Evolutionary conservation across 2,329 filamentous ascomycete species (phyloP).

Genomic region (Colletotrichum falcatum): DNA sequence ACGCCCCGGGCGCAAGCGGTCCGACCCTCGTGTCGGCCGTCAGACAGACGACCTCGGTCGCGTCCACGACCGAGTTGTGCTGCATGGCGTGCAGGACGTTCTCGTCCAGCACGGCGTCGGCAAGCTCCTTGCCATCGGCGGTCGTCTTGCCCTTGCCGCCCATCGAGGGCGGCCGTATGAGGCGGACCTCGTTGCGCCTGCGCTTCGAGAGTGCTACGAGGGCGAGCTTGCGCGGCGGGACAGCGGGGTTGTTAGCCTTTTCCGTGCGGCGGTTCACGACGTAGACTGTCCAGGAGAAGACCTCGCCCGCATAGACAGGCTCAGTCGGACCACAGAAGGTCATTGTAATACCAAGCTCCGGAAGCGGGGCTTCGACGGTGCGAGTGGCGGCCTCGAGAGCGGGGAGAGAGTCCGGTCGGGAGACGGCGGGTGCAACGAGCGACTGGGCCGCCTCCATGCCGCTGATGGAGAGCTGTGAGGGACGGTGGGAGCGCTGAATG

Average conservation of each 20-base stretch:
- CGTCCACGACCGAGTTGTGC: slow-evolving; percentile 71
- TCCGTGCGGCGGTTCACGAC: slow-evolving; percentile 77
- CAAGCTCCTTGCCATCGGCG: slow-evolving; percentile 54
- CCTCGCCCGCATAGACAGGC: slow-evolving; percentile 70
- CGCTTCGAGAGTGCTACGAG: slow-evolving; percentile 76
- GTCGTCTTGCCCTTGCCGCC: slow-evolving; percentile 49
- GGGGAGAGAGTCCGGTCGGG: slow-evolving; percentile 70
- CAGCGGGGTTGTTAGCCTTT: slow-evolving; percentile 48
- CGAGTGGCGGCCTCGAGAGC: slow-evolving; percentile 66
- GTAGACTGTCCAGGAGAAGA: slow-evolving; percentile 80
- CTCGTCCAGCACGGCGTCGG: slow-evolving; percentile 78
- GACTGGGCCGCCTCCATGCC: slow-evolving; percentile 64
- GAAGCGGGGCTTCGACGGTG: slow-evolving; percentile 59
- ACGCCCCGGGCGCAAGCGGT: slow-evolving; percentile 77
- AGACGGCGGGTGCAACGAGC: slow-evolving; percentile 68
- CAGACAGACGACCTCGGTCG: slow-evolving; percentile 77
- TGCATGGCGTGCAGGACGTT: slow-evolving; percentile 79
- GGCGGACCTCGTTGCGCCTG: slow-evolving; percentile 67
- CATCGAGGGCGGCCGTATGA: slow-evolving; percentile 66
- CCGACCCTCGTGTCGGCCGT: slow-evolving; percentile 81
- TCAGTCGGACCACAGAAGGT: slow-evolving; percentile 74
- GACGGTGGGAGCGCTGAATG: slow-evolving; percentile 72
- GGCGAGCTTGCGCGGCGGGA: slow-evolving; percentile 73
- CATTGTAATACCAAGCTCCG: slow-evolving; percentile 79
- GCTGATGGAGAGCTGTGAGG: slow-evolving; percentile 73